Conservation (phyloP, 225 moss, liverwort and hornwort species). For the Takakia lepidozioides region DNA sequence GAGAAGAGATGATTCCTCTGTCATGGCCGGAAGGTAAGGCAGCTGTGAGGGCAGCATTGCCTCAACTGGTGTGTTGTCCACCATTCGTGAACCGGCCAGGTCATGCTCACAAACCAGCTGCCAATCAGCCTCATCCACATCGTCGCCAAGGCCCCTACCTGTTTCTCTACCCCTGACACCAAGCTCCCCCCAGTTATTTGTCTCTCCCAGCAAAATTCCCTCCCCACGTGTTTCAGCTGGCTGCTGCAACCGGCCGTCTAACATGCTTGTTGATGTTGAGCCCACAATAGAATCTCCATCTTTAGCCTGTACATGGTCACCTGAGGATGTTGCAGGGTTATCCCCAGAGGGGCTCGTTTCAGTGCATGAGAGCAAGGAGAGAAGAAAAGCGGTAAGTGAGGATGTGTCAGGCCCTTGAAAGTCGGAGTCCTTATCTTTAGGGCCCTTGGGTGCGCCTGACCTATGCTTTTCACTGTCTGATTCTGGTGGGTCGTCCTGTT, state of each 20-base stretch:
- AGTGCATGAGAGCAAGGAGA: conserved; percentile 42
- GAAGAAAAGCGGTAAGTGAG: conserved; percentile 85
- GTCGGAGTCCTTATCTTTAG: conserved; percentile 22
- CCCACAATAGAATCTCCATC: conserved; percentile 2
- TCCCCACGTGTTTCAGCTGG: conserved; percentile 15
- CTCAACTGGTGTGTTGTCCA: conserved; percentile 12
- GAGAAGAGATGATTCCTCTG: conserved; percentile 56
- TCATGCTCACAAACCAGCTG: conserved; percentile 83
- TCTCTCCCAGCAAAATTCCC: conserved; percentile 15
- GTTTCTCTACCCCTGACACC: too few relatives aligned
- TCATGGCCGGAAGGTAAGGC: conserved; percentile 59
- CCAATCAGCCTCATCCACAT: conserved; percentile 87
- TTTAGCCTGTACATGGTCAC: conserved; percentile 22
- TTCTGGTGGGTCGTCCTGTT: too few relatives aligned
- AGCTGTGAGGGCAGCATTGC: conserved; percentile 19
- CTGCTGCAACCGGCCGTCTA: conserved; percentile 12
- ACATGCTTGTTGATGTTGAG: conserved; percentile 20
- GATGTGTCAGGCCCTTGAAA: conserved; percentile 90
- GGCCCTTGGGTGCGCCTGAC: conserved; percentile 11
- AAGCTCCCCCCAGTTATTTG: conserved; percentile 19
- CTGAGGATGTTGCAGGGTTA: conserved; percentile 15
- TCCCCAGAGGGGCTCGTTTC: conserved; percentile 42
- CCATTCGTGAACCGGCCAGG: conserved; percentile 20
- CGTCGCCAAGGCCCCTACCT: conserved; percentile 37
- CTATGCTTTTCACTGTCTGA: too few relatives aligned